Base-by-base conservation (phyloP, 805 yeast species). In the Metschnikowia colocasiae region DNA sequence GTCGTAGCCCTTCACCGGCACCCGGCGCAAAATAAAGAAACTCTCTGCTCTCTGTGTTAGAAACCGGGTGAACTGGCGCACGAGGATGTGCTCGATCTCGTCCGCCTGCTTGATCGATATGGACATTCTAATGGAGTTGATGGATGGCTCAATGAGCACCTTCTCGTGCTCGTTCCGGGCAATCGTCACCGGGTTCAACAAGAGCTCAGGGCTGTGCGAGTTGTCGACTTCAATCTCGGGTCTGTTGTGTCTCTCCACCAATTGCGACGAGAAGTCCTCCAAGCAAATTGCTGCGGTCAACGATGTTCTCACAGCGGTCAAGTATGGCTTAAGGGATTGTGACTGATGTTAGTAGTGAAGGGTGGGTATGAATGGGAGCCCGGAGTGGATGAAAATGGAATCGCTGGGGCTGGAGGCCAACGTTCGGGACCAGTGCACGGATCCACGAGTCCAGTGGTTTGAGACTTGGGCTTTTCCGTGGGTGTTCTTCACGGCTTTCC, bases 41-140 rank as follows among this genome's bases (percentile, higher is more conserved):
- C 87, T 83, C 65, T 94, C 99, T 4, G 99, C 99, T 68, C 99
- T 83, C 44, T 92, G 90, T 16, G 96, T 91, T 62, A 94, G 78
- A 65, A 94, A 94, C 55, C 97, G 76, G 4, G 97, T 86, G 68
- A 94, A 94, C 68, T 91, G 91, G 64, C 89, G 96, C 36, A 94
- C 99, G 53, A 94, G 76, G 50, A 94, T 90, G 59, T 82, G 86
- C 71, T 94, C 99, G 63, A 94, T 91, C 65, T 94, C 99, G 67
- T 94, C 99, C 10, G 96, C 95, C 69, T 94, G 99, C 68, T 94
- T 94, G 67, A 94, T 92, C 64, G 85, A 87, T 58, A 94, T 85
- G 35, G 94, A 85, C 22, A 94, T 85, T 62, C 99, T 79, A 33
- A 91, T 87, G 1, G 96, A 87, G 69, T 94, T 94, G 62, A 94